A percentile compares a stretch with the other conserved stretches of the same genome.
Evolutionary conservation across 495 filamentous ascomycete genomes (phyloP).

Genomic region (Umbilicaria muhlenbergii): DNA sequence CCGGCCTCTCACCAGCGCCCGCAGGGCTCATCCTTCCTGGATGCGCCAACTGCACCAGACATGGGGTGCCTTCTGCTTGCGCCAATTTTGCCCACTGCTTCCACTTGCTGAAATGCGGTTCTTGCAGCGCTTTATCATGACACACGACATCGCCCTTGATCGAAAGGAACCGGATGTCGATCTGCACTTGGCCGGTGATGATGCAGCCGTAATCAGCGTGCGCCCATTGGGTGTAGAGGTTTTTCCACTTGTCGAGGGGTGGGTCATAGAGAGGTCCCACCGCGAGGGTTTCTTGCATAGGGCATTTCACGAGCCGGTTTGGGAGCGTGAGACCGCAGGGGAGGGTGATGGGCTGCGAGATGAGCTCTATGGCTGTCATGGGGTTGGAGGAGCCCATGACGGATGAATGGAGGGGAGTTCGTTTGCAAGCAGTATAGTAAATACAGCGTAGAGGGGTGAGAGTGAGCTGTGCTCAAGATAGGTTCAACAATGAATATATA

Average conservation of each 20-base stretch:
- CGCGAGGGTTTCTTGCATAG: slow-evolving; percentile 17
- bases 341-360: slow-evolving; percentile 4
- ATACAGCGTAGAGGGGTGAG: background rate
- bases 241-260: slow-evolving; percentile 13
- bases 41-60: slow-evolving; percentile 14
- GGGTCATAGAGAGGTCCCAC: slow-evolving; percentile 13
- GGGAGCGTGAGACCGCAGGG: slow-evolving; percentile 9
- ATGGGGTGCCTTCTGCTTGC: slow-evolving; percentile 9
- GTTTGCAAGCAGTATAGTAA: too few species aligned
- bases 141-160: slow-evolving; percentile 11
- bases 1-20: slow-evolving; percentile 8
- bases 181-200: slow-evolving; percentile 11
- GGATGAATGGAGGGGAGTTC: too few species aligned
- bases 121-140: slow-evolving; percentile 5
- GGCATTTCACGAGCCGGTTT: slow-evolving; percentile 14
- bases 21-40: slow-evolving; percentile 12
- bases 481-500: too few species aligned
- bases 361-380: slow-evolving; percentile 1
- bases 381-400: too few species aligned
- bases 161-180: slow-evolving; percentile 8
- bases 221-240: slow-evolving; percentile 13
- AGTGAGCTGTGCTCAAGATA: background rate
- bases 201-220: slow-evolving; percentile 8
- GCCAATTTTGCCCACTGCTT: slow-evolving; percentile 11
- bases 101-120: slow-evolving; percentile 6